Base-by-base conservation (phyloP, 2,329 filamentous ascomycete genomes). In the Decorospora gaudefroyi region DNA sequence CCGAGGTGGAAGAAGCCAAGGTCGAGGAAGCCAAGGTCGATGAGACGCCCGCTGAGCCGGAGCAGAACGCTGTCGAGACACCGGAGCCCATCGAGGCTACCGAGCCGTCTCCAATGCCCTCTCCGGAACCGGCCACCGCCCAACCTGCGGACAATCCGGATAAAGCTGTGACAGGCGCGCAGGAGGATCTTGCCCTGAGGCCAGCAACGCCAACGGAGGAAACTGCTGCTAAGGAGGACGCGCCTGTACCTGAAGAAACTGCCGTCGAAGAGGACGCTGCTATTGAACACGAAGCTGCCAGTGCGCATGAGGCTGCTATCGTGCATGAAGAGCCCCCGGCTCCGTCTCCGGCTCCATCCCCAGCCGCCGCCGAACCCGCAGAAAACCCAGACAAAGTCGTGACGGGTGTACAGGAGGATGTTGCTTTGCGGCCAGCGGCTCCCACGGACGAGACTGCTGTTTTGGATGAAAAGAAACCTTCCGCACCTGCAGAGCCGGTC, bases 301-400 rank as follows among this genome's bases (percentile, higher is more conserved):
- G 73, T 11, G 68, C 71, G 31, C 71, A 65, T 25, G 71, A 68
- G 15, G 56, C 68, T 26, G 70, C 65, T 15, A 28, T 15, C 17
- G 16, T 15, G 2, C 8, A 33, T 9, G 23, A 33, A 32, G 28
- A 25, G 8, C 13, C 18, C 19, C n/a, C 12, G 8, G 18, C 18
- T 22, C n/a, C 12, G 22, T 18, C 21, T 2, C 26, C 17, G 15
- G 8, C 29, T 15, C 12, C n/a, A n/a, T n/a, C n/a, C n/a, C 16
- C 29, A 19, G 29, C 16, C 11, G 38, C 18, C 16, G 22, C 16
- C 5, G 22, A 33, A n/a, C 22, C 29, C 12, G 22, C 17, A 6
- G 29, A 62, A n/a, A 74, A 74, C 38, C 72, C 70, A 16, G 74
- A 76, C 57, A 77, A 77, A 62, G 57, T 58, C 42, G 64, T 64